Conservation (phyloP, 768 basidiomycete species). For the Leccinum uliginosum region DNA sequence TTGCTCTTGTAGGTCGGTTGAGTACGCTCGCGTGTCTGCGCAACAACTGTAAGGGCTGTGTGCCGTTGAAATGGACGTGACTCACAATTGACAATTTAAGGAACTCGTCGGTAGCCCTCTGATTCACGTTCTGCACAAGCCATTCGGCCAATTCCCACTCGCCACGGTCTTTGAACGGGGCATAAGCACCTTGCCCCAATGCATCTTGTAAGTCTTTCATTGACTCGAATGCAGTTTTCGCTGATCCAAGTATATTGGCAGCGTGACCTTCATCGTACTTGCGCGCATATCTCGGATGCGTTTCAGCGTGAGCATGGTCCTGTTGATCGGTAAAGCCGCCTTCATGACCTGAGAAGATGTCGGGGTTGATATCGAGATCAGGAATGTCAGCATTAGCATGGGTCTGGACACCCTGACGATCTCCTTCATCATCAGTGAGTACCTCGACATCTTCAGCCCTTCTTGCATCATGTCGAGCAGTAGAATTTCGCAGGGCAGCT, state of each 20-base stretch:
- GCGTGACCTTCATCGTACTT: no score
- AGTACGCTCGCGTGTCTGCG: background rate
- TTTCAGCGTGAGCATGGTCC: no score
- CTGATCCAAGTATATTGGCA: background rate
- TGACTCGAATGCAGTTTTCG: background rate
- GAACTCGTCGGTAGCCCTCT: background rate
- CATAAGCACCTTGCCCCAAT: background rate
- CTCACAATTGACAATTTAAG: background rate
- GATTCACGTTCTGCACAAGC: background rate
- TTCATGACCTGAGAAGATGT: no score
- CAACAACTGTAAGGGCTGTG: background rate
- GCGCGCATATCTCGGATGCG: no score
- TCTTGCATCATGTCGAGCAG: background rate
- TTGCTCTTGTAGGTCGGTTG: background rate
- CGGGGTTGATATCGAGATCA: no score
- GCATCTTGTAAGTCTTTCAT: background rate
- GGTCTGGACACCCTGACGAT: no score
- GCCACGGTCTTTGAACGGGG: background rate
- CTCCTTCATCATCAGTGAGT: no score
- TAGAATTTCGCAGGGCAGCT: background rate
- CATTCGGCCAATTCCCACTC: background rate
- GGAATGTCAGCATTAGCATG: no score
- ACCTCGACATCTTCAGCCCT: background rate
- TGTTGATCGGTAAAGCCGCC: no score
- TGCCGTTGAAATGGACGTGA: background rate